A percentile compares a stretch with the other conserved stretches of the same genome.
phyloP scores from a whole-genome alignment of 78 protist species.

The Polysphondylium violaceum region DNA sequence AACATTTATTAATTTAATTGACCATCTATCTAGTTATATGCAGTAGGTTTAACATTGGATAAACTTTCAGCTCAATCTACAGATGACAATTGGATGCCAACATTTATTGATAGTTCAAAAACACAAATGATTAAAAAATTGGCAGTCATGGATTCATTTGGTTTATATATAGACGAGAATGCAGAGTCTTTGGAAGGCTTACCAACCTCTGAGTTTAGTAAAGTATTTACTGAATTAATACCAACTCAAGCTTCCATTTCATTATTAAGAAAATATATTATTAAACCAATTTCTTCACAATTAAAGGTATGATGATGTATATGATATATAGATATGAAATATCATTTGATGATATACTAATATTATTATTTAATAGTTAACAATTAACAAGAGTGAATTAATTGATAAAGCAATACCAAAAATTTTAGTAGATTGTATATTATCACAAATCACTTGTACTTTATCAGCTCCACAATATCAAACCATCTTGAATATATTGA shows the following conservation, averaged over 20 bases:
- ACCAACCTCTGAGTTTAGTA: slow-evolving; percentile 34
- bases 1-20: not conserved
- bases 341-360: not conserved
- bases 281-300: slow-evolving; percentile 79
- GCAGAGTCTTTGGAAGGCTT: slow-evolving; percentile 40
- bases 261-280: slow-evolving; percentile 32
- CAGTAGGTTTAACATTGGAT: slow-evolving; percentile 65
- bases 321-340: not conserved
- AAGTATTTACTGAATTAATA: slow-evolving; percentile 31
- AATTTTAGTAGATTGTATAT: slow-evolving; percentile 56
- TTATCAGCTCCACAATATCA: slow-evolving; percentile 52
- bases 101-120: slow-evolving; percentile 61
- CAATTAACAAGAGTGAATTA: slow-evolving; percentile 65
- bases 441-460: slow-evolving; percentile 63
- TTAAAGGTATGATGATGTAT: slow-evolving; percentile 18
- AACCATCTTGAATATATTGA: slow-evolving; percentile 28
- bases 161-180: slow-evolving; percentile 60
- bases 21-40: too few relatives aligned
- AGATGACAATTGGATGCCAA: slow-evolving; percentile 70
- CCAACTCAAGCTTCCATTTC: slow-evolving; percentile 6
- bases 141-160: slow-evolving; percentile 60
- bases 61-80: slow-evolving; percentile 62
- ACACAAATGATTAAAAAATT: slow-evolving; percentile 46
- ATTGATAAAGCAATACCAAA: slow-evolving; percentile 64
- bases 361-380: not conserved